Evolutionary conservation across 2,329 filamentous ascomycete genomes (phyloP).

Genomic region (Piedraia hortae): DNA sequence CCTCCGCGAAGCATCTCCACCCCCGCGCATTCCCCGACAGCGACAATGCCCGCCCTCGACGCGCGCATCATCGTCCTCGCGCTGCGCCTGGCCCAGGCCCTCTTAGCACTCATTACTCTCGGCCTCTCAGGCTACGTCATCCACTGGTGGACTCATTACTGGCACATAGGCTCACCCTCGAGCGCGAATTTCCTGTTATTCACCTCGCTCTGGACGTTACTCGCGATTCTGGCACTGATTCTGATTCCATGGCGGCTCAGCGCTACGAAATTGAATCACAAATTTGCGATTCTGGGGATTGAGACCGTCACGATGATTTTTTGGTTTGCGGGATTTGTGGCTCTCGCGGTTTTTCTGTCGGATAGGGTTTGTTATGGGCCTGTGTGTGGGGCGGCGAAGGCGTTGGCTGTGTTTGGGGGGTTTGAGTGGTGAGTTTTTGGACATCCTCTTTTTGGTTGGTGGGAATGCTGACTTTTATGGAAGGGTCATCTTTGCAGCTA

Average conservation of each 20-base stretch:
- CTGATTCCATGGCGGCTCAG: conserved; percentile 25
- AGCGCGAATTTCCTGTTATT: conserved; percentile 57
- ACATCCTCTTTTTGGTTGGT: not conserved
- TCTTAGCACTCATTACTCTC: conserved; percentile 47
- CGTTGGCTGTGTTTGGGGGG: conserved; percentile 37
- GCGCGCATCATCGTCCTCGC: conserved; percentile 22
- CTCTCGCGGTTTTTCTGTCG: conserved; percentile 38
- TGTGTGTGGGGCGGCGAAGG: conserved; percentile 33
- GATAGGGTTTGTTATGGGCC: conserved; percentile 26
- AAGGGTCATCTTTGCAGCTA: conserved; percentile 25
- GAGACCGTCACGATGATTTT: conserved; percentile 55
- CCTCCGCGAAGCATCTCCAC: too few species aligned
- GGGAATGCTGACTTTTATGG: not conserved
- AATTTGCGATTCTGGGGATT: conserved; percentile 34
- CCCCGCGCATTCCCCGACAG: too few species aligned
- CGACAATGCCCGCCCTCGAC: conserved; percentile 2
- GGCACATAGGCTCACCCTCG: conserved; percentile 24
- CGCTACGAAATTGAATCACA: conserved; percentile 27
- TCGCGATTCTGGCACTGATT: conserved; percentile 41
- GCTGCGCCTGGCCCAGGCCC: conserved; percentile 35
- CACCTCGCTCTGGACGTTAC: conserved; percentile 45
- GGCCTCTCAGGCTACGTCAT: conserved; percentile 46
- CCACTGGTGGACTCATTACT: conserved; percentile 24
- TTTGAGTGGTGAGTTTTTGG: conserved; percentile 27
- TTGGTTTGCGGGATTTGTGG: conserved; percentile 72